Conservation (phyloP, 805 yeast species). For the Candida orba region DNA sequence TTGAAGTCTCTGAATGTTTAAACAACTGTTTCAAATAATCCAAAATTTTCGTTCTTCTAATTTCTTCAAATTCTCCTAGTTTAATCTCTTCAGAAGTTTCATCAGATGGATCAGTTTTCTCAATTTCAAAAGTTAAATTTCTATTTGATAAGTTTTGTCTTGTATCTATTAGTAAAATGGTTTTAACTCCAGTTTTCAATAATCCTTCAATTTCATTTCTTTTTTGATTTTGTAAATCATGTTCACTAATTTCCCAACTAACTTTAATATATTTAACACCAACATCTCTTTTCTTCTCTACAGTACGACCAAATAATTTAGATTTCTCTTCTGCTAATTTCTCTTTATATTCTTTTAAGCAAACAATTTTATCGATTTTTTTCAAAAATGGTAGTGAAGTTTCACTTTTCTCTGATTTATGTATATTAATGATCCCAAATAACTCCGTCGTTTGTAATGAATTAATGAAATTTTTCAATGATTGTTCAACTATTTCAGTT, state of each 20-base stretch:
- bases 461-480: slow-evolving; percentile 10
- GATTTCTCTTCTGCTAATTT: slow-evolving; percentile 14
- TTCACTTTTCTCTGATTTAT: slow-evolving; percentile 4
- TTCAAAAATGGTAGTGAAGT: slow-evolving; percentile 10
- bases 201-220: slow-evolving; percentile 40
- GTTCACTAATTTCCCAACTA: slow-evolving; percentile 49
- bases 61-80: slow-evolving; percentile 26
- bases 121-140: slow-evolving; percentile 3
- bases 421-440: slow-evolving; percentile 17
- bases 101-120: slow-evolving; percentile 6
- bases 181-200: slow-evolving; percentile 33
- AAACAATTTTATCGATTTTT: slow-evolving; percentile 11
- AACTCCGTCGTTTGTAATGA: slow-evolving; percentile 8
- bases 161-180: slow-evolving; percentile 35
- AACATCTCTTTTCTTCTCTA: slow-evolving; percentile 21
- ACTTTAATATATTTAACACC: slow-evolving; percentile 41
- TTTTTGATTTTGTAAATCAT: slow-evolving; percentile 48
- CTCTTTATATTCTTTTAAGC: slow-evolving; percentile 25
- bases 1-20: slow-evolving; percentile 20
- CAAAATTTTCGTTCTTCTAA: slow-evolving; percentile 28
- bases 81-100: slow-evolving; percentile 16
- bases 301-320: slow-evolving; percentile 21
- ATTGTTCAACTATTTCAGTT: slow-evolving; percentile 5
- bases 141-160: slow-evolving; percentile 20
- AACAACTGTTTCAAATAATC: slow-evolving; percentile 23